Evolutionary conservation across 148 eudicot genomes (phyloP), one percentile per base, ranked within the genome.

Genomic region (Dysphania ambrosioides): DNA sequence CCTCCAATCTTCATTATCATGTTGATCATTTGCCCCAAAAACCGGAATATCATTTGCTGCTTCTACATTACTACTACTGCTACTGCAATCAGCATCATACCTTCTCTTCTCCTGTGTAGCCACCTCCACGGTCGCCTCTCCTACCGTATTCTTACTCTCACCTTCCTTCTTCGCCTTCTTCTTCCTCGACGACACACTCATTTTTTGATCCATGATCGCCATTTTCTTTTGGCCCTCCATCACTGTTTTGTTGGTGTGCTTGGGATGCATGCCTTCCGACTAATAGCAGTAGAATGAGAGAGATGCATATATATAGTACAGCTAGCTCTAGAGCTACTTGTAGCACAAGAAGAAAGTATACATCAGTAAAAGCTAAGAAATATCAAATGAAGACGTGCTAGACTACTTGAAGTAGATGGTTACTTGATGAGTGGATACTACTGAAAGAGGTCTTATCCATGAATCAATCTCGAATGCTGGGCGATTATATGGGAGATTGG

Each of bases 1-100:
- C 41, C 80, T 77, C 80, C 72, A 75, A 64, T 77, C 83, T 74
- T 34, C 64, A 38, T 24, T 27, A 36, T 26, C 32, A 34, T 66
- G 58, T 21, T 41, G 21, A 3, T 47, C 30, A 18, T 26, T 41
- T 42, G 27, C 62, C 49, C 4, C 15, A 19, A 36, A 13, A 23
- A 7, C 12, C 16, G 26, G 15, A 29, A 15, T 38, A 1, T 6
- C 26, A 34, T 62, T 62, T 8, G 10, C 31, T 12, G 9, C 55
- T 40, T 26, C 32, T 24, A 26, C 27, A 55, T 7, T 53, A 73
- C 6, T 34, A 34, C 5, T 29, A 30, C n/a, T 2, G 23, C 26
- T 51, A 24, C 21, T 0, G 26, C 23, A 36, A 53, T 1, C 61
- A 34, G n/a, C 64, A 7, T 47, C 67, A 32, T 32, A 42, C 26